Percentiles rank a stretch among this genome's conserved stretches.
phyloP scores from a whole-genome alignment of 2,329 filamentous ascomycete genomes.

The Aspergillus eucalypticola region DNA sequence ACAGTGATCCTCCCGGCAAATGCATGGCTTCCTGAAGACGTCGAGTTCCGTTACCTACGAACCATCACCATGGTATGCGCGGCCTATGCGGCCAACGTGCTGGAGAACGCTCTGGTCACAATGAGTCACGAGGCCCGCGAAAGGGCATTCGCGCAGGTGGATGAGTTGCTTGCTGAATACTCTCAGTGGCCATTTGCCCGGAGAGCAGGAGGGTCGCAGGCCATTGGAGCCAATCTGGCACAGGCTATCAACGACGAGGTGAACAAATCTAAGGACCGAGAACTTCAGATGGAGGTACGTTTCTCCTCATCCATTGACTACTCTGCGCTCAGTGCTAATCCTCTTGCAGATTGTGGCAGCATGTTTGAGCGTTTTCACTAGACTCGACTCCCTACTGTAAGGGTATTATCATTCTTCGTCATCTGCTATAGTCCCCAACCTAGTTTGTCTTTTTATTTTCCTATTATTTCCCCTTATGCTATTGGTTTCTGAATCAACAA shows the following conservation, averaged over 20 bases:
- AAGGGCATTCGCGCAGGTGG: slow-evolving; percentile 92
- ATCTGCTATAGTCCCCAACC: slow-evolving; percentile 6
- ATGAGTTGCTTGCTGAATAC: slow-evolving; percentile 92
- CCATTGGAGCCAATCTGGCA: slow-evolving; percentile 88
- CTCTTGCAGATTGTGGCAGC: slow-evolving; percentile 72
- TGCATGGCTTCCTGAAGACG: slow-evolving; percentile 88
- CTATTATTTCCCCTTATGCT: slow-evolving; percentile 15
- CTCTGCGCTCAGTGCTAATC: slow-evolving; percentile 18
- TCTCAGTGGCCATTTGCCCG: slow-evolving; percentile 96
- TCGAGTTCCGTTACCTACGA: slow-evolving; percentile 89
- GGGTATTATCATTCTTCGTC: slow-evolving; percentile 4
- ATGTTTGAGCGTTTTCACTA: slow-evolving; percentile 94
- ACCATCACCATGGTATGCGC: slow-evolving; percentile 97
- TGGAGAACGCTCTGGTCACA: slow-evolving; percentile 94
- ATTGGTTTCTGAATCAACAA: slow-evolving; percentile 17
- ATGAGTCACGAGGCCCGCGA: slow-evolving; percentile 93
- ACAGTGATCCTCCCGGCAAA: slow-evolving; percentile 86
- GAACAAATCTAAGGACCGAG: slow-evolving; percentile 83
- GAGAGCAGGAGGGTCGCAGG: slow-evolving; percentile 71
- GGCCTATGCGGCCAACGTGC: slow-evolving; percentile 94
- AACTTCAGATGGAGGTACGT: slow-evolving; percentile 89
- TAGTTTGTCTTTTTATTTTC: slow-evolving; percentile 5
- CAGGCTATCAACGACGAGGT: slow-evolving; percentile 86
- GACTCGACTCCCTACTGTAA: slow-evolving; percentile 90
- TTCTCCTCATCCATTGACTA: not conserved